Conservation (phyloP, 192 early-diverging fungal genomes). For the Backusella mclennaniae region DNA sequence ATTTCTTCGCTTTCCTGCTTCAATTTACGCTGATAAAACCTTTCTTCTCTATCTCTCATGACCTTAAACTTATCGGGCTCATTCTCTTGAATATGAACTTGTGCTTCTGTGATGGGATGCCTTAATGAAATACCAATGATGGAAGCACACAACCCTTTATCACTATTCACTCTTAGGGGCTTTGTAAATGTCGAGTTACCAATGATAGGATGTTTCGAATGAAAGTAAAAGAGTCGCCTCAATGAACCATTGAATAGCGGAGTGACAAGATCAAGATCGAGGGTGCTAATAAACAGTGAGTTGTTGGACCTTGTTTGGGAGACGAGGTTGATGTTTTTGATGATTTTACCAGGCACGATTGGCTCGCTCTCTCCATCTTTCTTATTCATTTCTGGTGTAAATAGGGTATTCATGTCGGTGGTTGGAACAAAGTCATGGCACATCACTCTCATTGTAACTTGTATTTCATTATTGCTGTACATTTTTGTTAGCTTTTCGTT, state of each 20-base stretch:
- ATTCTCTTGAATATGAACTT: constrained; percentile 26
- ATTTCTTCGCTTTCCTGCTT: constrained; percentile 45
- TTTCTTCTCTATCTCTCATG: constrained; percentile 55
- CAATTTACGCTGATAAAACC: constrained; percentile 44
- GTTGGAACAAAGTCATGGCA: constrained; percentile 41
- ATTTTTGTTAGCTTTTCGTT: constrained; percentile 30
- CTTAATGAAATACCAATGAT: constrained; percentile 44
- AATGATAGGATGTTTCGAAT: constrained; percentile 47
- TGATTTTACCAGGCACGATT: background rate
- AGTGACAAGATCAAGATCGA: constrained; percentile 29
- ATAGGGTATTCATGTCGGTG: background rate
- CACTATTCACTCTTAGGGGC: constrained; percentile 50
- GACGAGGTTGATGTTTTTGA: constrained; percentile 22
- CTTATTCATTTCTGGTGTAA: constrained; percentile 3
- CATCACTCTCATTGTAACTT: constrained; percentile 32
- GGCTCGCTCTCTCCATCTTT: constrained; percentile 3
- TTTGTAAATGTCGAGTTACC: constrained; percentile 54
- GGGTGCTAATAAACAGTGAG: constrained; percentile 31
- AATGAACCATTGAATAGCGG: constrained; percentile 43
- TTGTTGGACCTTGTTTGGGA: constrained; percentile 39
- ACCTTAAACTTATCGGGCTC: constrained; percentile 57
- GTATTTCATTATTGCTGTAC: constrained; percentile 31
- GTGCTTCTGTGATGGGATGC: constrained; percentile 24
- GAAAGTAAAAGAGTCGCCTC: constrained; percentile 47
- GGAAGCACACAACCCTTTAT: constrained; percentile 57